phyloP scores from a whole-genome alignment of 2,329 filamentous ascomycete species.

The Aspergillus nomiae region DNA sequence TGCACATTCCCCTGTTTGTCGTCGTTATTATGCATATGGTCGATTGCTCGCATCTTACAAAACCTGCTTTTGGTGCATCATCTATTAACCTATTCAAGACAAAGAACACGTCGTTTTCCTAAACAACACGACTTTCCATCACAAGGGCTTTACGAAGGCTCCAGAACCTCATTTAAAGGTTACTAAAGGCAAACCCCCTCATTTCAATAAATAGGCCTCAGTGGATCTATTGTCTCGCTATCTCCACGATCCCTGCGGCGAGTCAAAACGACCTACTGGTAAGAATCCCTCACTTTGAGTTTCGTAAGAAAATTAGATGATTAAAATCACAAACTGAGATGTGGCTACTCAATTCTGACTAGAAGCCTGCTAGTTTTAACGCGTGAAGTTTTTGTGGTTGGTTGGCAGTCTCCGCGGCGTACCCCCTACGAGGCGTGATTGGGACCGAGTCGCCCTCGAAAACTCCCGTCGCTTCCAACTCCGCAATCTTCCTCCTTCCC shows the following conservation, averaged over 20 bases:
- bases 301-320: constrained; percentile 5
- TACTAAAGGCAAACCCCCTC: neutral
- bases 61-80: neutral
- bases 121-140: neutral
- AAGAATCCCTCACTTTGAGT: constrained; percentile 3
- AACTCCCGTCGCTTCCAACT: constrained; percentile 27
- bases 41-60: neutral
- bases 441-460: constrained; percentile 26
- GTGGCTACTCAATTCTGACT: constrained; percentile 3
- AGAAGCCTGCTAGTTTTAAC: constrained; percentile 6
- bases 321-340: neutral
- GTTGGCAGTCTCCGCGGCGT: constrained; percentile 19
- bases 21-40: neutral
- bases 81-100: neutral
- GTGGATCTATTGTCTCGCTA: constrained; percentile 3
- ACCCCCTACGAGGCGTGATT: constrained; percentile 30
- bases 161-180: neutral
- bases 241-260: constrained; percentile 5
- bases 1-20: neutral
- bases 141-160: neutral
- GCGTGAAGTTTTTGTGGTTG: constrained; percentile 19
- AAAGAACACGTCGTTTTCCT: constrained; percentile 1
- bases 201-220: neutral
- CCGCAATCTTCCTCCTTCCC: constrained; percentile 29
- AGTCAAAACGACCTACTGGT: constrained; percentile 8